Conservation (phyloP, 2,329 filamentous ascomycete species). For the Pezicula rhizophila region DNA sequence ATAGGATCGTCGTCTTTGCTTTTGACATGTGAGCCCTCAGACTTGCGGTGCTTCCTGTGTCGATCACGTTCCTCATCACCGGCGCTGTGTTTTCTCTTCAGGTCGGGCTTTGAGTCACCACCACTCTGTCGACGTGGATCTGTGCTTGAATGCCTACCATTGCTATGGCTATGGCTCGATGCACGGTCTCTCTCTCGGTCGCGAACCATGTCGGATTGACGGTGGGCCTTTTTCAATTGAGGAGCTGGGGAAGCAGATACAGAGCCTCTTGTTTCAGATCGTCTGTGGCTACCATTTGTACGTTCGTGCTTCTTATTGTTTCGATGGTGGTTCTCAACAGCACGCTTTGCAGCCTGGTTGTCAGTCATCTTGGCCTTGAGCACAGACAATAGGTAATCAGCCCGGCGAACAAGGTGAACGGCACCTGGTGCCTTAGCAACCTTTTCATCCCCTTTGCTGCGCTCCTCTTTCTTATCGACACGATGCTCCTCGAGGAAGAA, state of each 20-base stretch:
- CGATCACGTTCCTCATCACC: constrained; percentile 43
- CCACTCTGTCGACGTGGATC: constrained; percentile 16
- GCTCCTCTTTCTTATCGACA: constrained; percentile 95
- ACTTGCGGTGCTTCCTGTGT: constrained; percentile 44
- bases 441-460: constrained; percentile 65
- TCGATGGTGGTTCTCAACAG: constrained; percentile 87
- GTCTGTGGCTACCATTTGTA: constrained; percentile 51
- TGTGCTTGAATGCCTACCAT: constrained; percentile 35
- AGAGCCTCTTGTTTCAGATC: constrained; percentile 50
- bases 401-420: constrained; percentile 89
- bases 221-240: constrained; percentile 36
- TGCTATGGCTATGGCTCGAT: constrained; percentile 35
- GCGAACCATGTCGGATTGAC: constrained; percentile 32
- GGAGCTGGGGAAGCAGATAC: constrained; percentile 69
- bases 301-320: constrained; percentile 75
- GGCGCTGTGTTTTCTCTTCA: constrained; percentile 56
- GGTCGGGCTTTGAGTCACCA: constrained; percentile 32
- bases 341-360: constrained; percentile 68
- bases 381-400: constrained; percentile 93
- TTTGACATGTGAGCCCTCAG: constrained; percentile 39
- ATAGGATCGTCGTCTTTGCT: constrained; percentile 21
- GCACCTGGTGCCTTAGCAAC: constrained; percentile 88
- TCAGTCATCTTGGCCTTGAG: constrained; percentile 78
- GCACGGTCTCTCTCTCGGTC: constrained; percentile 43
- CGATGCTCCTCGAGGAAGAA: constrained; percentile 96